Evolutionary conservation across 192 early-diverging fungal species (phyloP).

Genomic region (Coemansia sp.): DNA sequence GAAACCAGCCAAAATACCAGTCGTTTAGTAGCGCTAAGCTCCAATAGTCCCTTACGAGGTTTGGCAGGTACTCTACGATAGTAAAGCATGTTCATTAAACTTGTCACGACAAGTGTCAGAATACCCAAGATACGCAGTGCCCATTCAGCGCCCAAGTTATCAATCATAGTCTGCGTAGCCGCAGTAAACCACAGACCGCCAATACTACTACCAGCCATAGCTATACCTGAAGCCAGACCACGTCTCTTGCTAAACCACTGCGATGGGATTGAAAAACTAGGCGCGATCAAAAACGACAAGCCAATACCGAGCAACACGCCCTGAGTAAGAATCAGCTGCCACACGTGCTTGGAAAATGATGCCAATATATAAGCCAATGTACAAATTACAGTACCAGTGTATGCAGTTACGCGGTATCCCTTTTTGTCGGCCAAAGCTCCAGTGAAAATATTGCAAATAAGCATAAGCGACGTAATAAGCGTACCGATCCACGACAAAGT

Average conservation of each 20-base stretch:
- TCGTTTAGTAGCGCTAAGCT: slow-evolving; percentile 19
- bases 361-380: slow-evolving; percentile 37
- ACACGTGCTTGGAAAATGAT: slow-evolving; percentile 55
- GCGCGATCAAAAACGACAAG: slow-evolving; percentile 66
- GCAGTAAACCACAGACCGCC: slow-evolving; percentile 72
- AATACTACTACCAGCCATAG: slow-evolving; percentile 74
- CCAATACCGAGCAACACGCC: slow-evolving; percentile 78
- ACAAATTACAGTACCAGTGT: slow-evolving; percentile 37
- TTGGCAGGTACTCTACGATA: slow-evolving; percentile 37
- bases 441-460: slow-evolving; percentile 29
- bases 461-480: slow-evolving; percentile 33
- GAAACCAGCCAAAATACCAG: slow-evolving; percentile 39
- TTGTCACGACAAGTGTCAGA: slow-evolving; percentile 43
- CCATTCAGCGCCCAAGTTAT: slow-evolving; percentile 63
- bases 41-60: slow-evolving; percentile 51
- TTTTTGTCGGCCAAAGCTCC: slow-evolving; percentile 39
- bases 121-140: slow-evolving; percentile 71
- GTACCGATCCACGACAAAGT: slow-evolving; percentile 50
- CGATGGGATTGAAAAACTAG: slow-evolving; percentile 64
- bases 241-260: slow-evolving; percentile 75
- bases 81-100: slow-evolving; percentile 42
- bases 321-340: slow-evolving; percentile 79
- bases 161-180: slow-evolving; percentile 63
- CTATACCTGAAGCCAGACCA: slow-evolving; percentile 73
- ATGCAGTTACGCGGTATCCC: slow-evolving; percentile 29